phyloP scores from a whole-genome alignment of 2,329 filamentous ascomycete species.

The Colletotrichum cuscutae region DNA sequence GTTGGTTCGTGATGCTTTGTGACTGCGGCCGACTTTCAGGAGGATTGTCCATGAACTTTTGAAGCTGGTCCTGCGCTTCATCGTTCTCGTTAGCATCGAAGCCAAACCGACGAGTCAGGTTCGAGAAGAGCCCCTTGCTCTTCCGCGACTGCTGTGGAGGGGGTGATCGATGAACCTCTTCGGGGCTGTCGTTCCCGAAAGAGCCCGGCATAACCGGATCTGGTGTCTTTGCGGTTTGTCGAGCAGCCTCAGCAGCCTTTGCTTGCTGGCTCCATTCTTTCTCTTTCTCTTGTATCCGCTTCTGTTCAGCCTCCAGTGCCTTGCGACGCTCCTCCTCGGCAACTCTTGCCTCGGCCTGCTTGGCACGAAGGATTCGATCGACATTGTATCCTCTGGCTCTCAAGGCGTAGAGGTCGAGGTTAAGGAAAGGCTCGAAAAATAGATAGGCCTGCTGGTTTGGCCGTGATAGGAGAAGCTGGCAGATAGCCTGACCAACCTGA shows the following conservation, averaged over 20 bases:
- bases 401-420: constrained; percentile 83
- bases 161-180: constrained; percentile 48
- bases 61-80: constrained; percentile 53
- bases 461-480: constrained; percentile 80
- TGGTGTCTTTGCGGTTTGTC: constrained; percentile 53
- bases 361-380: constrained; percentile 88
- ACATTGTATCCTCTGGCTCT: constrained; percentile 95
- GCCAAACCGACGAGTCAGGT: constrained; percentile 74
- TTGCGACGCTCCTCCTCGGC: constrained; percentile 85
- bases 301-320: constrained; percentile 78
- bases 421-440: constrained; percentile 91
- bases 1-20: constrained; percentile 11
- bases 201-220: constrained; percentile 75
- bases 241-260: constrained; percentile 51
- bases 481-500: constrained; percentile 89
- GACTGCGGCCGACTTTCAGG: constrained; percentile 30
- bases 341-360: constrained; percentile 87
- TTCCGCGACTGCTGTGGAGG: constrained; percentile 49
- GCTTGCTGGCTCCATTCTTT: constrained; percentile 57
- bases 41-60: constrained; percentile 55
- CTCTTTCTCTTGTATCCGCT: constrained; percentile 68
- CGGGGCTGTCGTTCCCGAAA: constrained; percentile 73
- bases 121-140: constrained; percentile 73
- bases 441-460: constrained; percentile 91
- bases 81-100: constrained; percentile 64